A percentile compares a stretch with the other conserved stretches of the same genome.
phyloP scores from a whole-genome alignment of 768 basidiomycete species.

The Suillus cothurnatus region DNA sequence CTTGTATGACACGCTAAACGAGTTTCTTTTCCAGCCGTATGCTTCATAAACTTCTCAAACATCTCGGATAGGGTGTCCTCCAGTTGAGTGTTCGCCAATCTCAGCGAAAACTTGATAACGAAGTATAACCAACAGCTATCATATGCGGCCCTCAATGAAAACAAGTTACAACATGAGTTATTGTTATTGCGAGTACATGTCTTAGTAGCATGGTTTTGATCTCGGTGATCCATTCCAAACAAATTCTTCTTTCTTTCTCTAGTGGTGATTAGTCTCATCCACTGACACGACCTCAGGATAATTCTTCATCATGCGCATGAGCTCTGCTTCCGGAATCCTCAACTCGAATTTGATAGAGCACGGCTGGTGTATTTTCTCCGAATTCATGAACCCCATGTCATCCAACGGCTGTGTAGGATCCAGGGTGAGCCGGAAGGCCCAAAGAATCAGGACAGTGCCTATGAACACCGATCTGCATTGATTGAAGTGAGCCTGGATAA shows the following conservation, averaged over 20 bases:
- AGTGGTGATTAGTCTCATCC: neutral
- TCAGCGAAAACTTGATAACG: neutral
- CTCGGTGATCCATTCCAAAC: neutral
- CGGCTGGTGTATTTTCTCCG: conserved; percentile 40
- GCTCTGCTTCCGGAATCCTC: conserved; percentile 20
- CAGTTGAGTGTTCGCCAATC: neutral
- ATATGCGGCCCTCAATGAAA: neutral
- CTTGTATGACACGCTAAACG: neutral
- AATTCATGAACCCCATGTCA: conserved; percentile 56
- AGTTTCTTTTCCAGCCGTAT: neutral
- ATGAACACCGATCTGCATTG: conserved; percentile 53
- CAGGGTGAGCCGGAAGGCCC: conserved; percentile 19
- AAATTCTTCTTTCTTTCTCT: neutral
- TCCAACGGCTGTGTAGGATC: conserved; percentile 47
- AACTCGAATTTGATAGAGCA: conserved; percentile 57
- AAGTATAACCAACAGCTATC: neutral
- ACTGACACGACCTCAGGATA: neutral
- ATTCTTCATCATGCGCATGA: neutral
- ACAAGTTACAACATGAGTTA: neutral
- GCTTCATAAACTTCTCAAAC: neutral
- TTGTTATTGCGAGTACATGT: neutral
- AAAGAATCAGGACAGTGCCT: conserved; percentile 44
- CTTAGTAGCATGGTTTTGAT: neutral
- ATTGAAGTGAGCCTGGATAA: neutral
- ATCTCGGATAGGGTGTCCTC: neutral